Evolutionary conservation across 2,329 filamentous ascomycete species (phyloP), one percentile per base, ranked within the genome.

Genomic region (Pseudocercospora crystallina): DNA sequence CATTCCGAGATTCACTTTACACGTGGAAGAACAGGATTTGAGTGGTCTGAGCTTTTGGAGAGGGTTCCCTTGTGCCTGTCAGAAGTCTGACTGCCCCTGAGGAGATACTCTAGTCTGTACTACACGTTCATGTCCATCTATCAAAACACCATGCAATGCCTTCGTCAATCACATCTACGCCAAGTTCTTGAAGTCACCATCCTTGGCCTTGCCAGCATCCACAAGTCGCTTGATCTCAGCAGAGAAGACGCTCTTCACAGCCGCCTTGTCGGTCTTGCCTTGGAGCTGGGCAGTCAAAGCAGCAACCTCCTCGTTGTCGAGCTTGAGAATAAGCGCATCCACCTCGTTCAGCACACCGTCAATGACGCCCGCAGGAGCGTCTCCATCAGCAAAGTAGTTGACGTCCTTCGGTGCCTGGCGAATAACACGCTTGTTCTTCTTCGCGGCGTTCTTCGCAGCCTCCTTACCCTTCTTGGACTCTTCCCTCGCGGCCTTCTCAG

Each of bases 391-490:
- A 72, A 99, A 96, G 84, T 99, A 99, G 80, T 96, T 96, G 66
- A 89, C 91, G 62, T 99, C 94, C 81, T 99, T 99, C 74, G 92
- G 88, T 60, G 89, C 90, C 56, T 84, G 85, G 73, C 95, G 90
- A 64, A 99, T 85, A 41, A 97, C 87, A 79, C 94, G 90, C 83
- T 96, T 96, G 83, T 99, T 99, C 88, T 99, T 99, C 87, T 99
- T 99, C 66, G 94, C 87, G 11, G 94, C 94, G 68, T 90, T 96
- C 85, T 99, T 99, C 51, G 94, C 94, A 2, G 92, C 92, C 75
- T 99, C 94, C 80, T 97, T 99, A 54, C 88, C 86, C 82, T 99
- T 99, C 84, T 97, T 99, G 66, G 77, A 77, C 58, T 87, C 81
- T 62, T 92, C 90, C 62, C 87, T 88, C 51, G 90, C 85, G 5